Conservation (phyloP, 306 rosid genomes). For the Pterocarpus santalinus region DNA sequence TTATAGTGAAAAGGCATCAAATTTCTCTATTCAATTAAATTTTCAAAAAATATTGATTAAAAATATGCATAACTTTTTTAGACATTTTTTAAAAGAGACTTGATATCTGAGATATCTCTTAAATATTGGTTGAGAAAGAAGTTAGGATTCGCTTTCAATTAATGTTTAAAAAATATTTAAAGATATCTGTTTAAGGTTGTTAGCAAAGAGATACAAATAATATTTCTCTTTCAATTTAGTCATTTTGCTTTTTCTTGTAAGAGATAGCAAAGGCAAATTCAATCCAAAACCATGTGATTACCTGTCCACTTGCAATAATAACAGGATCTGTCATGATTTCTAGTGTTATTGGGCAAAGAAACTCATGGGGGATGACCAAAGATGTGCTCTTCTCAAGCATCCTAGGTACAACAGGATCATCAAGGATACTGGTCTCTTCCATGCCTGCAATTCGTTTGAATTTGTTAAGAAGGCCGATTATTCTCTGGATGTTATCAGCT, state of each 20-base stretch:
- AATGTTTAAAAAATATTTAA: no score
- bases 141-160: no score
- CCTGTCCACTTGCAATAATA: conserved; percentile 90
- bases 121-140: no score
- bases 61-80: no score
- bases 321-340: conserved; percentile 97
- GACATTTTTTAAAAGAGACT: no score
- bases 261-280: neutral
- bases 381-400: conserved; percentile 61
- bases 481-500: conserved; percentile 61
- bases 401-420: conserved; percentile 59
- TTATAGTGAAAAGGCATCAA: neutral
- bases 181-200: no score
- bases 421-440: conserved; percentile 56
- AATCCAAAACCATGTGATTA: conserved; percentile 44
- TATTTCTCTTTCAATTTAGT: no score
- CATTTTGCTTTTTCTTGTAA: neutral
- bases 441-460: conserved; percentile 69
- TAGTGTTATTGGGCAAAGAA: conserved; percentile 84
- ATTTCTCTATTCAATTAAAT: neutral
- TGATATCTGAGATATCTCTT: no score
- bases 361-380: conserved; percentile 84
- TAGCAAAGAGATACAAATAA: no score
- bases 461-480: conserved; percentile 67
- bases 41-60: no score